A percentile compares a stretch with the other conserved stretches of the same genome.
Conservation (phyloP, 2,329 filamentous ascomycete genomes). For the Madurella fahalii region DNA sequence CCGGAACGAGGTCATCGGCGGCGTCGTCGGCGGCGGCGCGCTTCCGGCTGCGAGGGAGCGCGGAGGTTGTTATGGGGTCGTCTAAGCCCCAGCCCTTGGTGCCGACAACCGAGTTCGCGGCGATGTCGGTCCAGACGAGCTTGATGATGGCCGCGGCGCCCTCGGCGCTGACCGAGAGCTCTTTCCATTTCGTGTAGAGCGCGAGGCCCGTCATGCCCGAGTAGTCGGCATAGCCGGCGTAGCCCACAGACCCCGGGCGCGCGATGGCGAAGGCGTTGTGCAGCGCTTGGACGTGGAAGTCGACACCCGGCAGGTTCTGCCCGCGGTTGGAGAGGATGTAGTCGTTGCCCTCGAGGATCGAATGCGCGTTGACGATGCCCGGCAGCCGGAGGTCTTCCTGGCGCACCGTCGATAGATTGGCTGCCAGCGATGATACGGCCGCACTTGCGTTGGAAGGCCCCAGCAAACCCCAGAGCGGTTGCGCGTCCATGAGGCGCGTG, state of each 20-base stretch:
- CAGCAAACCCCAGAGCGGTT: slow-evolving; percentile 10
- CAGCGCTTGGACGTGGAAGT: slow-evolving; percentile 6
- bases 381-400: slow-evolving; percentile 1
- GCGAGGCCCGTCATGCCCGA: slow-evolving; percentile 4
- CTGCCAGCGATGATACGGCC: too few species aligned
- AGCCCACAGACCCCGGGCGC: neutral
- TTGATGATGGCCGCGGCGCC: neutral
- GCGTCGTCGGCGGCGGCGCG: neutral
- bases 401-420: neutral
- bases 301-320: slow-evolving; percentile 9
- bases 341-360: neutral
- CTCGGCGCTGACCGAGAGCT: neutral
- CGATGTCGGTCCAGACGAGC: slow-evolving; percentile 10
- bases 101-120: slow-evolving; percentile 8
- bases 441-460: neutral
- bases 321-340: neutral
- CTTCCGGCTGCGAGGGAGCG: too few species aligned
- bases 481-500: neutral
- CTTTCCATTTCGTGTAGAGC: neutral
- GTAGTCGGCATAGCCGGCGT: slow-evolving; percentile 4
- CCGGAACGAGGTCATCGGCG: neutral
- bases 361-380: neutral
- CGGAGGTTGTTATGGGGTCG: neutral
- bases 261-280: slow-evolving; percentile 1
- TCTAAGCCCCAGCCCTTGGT: slow-evolving; percentile 9